Conservation (phyloP, 768 basidiomycete genomes). For the Gyrodon lividus region DNA sequence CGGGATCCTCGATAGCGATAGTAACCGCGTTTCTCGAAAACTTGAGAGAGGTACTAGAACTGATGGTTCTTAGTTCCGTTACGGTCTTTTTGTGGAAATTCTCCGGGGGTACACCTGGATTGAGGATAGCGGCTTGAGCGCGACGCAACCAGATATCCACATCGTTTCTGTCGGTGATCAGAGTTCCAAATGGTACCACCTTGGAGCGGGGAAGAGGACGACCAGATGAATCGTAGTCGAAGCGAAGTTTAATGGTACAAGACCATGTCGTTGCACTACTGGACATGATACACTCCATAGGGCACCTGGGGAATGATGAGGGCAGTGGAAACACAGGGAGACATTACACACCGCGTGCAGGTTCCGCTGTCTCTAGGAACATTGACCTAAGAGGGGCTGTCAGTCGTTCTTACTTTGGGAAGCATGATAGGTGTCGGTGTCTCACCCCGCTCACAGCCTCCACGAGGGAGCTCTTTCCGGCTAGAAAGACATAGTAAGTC, state of each 20-base stretch:
- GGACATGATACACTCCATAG: constrained; percentile 52
- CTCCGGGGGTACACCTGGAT: constrained; percentile 14
- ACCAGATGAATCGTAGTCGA: constrained; percentile 33
- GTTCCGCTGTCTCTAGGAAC: constrained; percentile 64
- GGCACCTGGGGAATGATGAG: constrained; percentile 38
- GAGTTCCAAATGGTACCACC: constrained; percentile 29
- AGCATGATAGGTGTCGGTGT: neutral
- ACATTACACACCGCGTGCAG: constrained; percentile 46
- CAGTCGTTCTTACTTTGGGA: neutral
- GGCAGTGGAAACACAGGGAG: neutral
- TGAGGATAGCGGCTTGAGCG: constrained; percentile 46
- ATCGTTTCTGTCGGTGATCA: constrained; percentile 26
- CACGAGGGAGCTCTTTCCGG: constrained; percentile 60
- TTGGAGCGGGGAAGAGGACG: constrained; percentile 19
- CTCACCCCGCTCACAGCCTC: constrained; percentile 57
- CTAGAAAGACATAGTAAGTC: constrained; percentile 27
- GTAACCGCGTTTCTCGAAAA: constrained; percentile 56
- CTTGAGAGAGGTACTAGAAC: constrained; percentile 23
- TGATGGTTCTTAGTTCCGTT: constrained; percentile 25
- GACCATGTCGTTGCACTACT: constrained; percentile 39
- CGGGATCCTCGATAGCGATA: constrained; percentile 44
- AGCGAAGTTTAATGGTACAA: constrained; percentile 44
- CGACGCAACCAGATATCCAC: constrained; percentile 46
- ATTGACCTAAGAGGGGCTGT: constrained; percentile 41
- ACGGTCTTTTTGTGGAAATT: constrained; percentile 23